Evolutionary conservation across 2,329 filamentous ascomycete species (phyloP).

Genomic region (Arthrobotrys pseudoclavata): DNA sequence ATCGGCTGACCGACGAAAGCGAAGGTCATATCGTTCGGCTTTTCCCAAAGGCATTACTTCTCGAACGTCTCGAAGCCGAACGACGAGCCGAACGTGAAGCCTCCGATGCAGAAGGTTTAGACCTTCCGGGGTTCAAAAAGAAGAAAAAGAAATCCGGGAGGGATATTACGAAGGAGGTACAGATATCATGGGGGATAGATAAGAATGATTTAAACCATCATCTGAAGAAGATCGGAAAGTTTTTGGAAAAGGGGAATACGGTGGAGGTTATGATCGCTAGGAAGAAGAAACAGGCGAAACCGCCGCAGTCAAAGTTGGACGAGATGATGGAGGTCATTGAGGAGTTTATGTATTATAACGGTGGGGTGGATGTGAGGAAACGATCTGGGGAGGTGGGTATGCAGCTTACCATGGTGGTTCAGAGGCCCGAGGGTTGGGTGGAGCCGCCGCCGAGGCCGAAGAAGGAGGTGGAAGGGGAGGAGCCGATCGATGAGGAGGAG

Average conservation of each 20-base stretch:
- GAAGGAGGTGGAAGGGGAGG: slow-evolving; percentile 11
- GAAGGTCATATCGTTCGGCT: slow-evolving; percentile 54
- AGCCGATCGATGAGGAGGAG: slow-evolving; percentile 17
- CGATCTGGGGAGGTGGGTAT: slow-evolving; percentile 36
- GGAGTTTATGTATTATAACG: slow-evolving; percentile 63
- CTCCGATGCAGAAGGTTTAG: background rate
- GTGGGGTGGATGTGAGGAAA: slow-evolving; percentile 39
- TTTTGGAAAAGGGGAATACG: slow-evolving; percentile 79
- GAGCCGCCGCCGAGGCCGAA: slow-evolving; percentile 39
- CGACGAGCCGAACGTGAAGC: slow-evolving; percentile 2
- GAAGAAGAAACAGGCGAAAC: slow-evolving; percentile 75
- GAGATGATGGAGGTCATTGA: slow-evolving; percentile 71
- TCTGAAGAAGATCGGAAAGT: slow-evolving; percentile 76
- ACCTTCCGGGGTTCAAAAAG: slow-evolving; percentile 8
- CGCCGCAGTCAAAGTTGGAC: slow-evolving; percentile 74
- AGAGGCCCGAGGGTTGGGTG: slow-evolving; percentile 58
- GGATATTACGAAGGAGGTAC: slow-evolving; percentile 76
- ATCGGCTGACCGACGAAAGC: slow-evolving; percentile 35
- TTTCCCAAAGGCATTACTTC: slow-evolving; percentile 36
- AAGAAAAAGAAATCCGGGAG: slow-evolving; percentile 38
- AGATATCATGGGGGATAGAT: slow-evolving; percentile 90
- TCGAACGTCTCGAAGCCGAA: slow-evolving; percentile 25
- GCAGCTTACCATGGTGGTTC: slow-evolving; percentile 43
- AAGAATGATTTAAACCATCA: slow-evolving; percentile 80
- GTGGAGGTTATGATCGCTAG: slow-evolving; percentile 80